Percentiles rank a stretch among this genome's conserved stretches.
Conservation (phyloP, 495 filamentous ascomycete species). For the Penicillium atrosanguineum region DNA sequence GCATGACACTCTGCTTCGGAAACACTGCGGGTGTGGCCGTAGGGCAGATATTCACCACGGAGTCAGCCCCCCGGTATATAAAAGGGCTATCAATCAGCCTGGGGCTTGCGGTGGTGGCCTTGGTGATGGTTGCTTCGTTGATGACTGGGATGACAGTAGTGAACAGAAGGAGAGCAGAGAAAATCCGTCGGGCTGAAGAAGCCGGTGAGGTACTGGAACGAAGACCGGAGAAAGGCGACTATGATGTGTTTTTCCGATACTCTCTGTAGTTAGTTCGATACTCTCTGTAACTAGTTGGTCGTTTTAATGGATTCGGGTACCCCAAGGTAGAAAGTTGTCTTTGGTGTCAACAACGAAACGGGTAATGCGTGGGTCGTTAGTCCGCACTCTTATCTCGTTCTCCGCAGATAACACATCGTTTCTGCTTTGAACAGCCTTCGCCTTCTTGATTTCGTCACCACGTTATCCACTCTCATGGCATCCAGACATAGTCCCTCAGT, state of each 20-base stretch:
- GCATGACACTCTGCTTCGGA: slow-evolving; percentile 13
- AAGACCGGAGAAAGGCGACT: slow-evolving; percentile 11
- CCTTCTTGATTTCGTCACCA: not conserved
- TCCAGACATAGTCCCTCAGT: slow-evolving; percentile 3
- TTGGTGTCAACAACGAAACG: too few species aligned
- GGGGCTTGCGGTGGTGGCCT: slow-evolving; percentile 9
- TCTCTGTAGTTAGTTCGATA: slow-evolving; percentile 6
- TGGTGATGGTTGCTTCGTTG: slow-evolving; percentile 8
- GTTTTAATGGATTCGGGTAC: too few species aligned
- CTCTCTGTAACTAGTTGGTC: too few species aligned
- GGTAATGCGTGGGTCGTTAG: not conserved
- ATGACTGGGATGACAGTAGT: slow-evolving; percentile 6
- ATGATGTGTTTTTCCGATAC: slow-evolving; percentile 12
- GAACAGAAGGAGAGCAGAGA: slow-evolving; percentile 7
- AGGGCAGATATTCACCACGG: slow-evolving; percentile 15
- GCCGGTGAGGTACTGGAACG: slow-evolving; percentile 9
- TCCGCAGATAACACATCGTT: not conserved
- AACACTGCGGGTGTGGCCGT: slow-evolving; percentile 18
- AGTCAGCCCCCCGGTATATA: slow-evolving; percentile 9
- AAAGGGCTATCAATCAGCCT: slow-evolving; percentile 10
- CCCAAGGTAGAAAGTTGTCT: too few species aligned
- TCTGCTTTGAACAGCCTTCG: not conserved
- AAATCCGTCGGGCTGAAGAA: slow-evolving; percentile 7
- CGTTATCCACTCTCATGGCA: not conserved
- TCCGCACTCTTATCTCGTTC: not conserved